These are phyloP conservation scores for Balamuthia mandrillaris DNA, from an alignment of 208 protist genomes.

Conservation along the genomic window DNA sequence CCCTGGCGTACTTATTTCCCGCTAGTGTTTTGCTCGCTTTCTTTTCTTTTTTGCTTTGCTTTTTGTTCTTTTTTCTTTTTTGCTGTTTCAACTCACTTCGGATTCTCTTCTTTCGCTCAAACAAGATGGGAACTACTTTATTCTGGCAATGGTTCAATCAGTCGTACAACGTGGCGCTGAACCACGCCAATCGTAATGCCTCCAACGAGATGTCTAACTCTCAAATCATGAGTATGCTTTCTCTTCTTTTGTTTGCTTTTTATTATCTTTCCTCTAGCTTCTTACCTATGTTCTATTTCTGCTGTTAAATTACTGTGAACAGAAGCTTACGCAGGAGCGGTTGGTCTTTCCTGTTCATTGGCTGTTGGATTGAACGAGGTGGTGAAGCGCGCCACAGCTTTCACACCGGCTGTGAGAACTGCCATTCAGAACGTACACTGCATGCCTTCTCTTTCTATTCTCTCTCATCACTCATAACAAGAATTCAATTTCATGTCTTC, in stretches of 20 bases:
- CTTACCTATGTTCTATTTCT: conserved; percentile 77
- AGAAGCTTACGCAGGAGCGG: conserved; percentile 33
- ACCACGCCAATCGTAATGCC: conserved; percentile 89
- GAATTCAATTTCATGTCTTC: not conserved
- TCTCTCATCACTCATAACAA: conserved; percentile 16
- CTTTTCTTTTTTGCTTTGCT: not conserved
- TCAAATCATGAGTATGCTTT: conserved; percentile 74
- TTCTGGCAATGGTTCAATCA: conserved; percentile 89
- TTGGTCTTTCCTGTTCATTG: conserved; percentile 48
- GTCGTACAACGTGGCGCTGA: conserved; percentile 87
- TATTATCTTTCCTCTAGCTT: conserved; percentile 64
- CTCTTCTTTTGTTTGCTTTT: not conserved
- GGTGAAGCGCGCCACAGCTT: conserved; percentile 29
- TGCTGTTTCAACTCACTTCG: not conserved
- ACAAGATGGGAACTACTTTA: conserved; percentile 73
- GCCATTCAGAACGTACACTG: conserved; percentile 44
- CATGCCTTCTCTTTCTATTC: not conserved
- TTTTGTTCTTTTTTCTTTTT: not conserved
- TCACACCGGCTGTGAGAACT: not conserved
- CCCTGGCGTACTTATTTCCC: conserved; percentile 19
- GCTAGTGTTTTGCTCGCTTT: not conserved
- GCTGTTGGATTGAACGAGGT: conserved; percentile 40
- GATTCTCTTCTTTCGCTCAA: conserved; percentile 58
- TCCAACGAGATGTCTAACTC: conserved; percentile 75
- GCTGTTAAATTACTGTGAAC: conserved; percentile 48